These are phyloP conservation scores for Erythrobasidium hasegawianum DNA, from an alignment of 1,284 basidiomycete species.

Conservation along the genomic window DNA sequence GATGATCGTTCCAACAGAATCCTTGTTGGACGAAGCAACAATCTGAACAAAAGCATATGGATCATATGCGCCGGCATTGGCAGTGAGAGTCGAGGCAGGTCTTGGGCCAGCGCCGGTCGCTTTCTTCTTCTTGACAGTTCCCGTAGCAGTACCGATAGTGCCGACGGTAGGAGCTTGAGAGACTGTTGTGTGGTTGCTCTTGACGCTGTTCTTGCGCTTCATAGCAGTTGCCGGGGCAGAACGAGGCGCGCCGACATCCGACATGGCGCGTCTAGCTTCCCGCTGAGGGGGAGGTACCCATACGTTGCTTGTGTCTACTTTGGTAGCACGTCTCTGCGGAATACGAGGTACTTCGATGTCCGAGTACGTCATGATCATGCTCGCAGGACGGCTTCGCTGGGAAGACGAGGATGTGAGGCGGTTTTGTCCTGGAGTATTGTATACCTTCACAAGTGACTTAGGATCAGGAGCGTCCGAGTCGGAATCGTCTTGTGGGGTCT, in stretches of 20 bases:
- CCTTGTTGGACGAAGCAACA: conserved; percentile 13
- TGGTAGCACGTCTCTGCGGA: background rate
- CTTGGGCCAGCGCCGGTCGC: conserved; percentile 5
- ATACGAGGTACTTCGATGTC: background rate
- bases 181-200: conserved; percentile 3
- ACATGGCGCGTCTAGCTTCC: conserved; percentile 23
- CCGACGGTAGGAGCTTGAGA: background rate
- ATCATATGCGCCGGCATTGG: background rate
- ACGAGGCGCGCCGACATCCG: conserved; percentile 18
- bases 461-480: conserved; percentile 38
- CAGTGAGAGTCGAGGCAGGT: conserved; percentile 2
- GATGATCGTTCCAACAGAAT: conserved; percentile 34
- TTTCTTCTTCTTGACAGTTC: conserved; percentile 36
- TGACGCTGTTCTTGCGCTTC: background rate
- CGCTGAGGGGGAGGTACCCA: background rate
- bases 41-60: background rate
- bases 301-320: conserved; percentile 33
- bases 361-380: conserved; percentile 3
- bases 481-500: conserved; percentile 32
- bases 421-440: conserved; percentile 39
- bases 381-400: background rate
- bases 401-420: background rate
- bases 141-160: conserved; percentile 25
- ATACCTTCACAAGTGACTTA: conserved; percentile 36
- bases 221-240: conserved; percentile 2